phyloP scores from a whole-genome alignment of 176 grass and related monocot genomes.

The Oryza longistaminata region DNA sequence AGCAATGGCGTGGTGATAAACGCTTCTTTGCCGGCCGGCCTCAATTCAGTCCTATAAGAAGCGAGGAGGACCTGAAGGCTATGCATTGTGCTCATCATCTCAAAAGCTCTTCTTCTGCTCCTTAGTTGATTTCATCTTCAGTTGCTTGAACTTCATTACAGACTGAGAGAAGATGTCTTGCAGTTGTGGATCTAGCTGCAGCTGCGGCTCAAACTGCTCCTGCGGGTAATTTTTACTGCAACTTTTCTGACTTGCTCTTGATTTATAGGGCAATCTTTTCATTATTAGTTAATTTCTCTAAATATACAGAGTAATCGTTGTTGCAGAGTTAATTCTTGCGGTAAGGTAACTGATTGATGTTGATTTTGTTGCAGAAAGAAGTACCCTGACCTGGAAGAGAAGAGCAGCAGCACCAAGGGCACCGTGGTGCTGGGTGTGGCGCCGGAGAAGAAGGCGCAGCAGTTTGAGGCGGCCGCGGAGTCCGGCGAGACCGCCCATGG shows the following conservation, averaged over 20 bases:
- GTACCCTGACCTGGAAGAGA: conserved; percentile 52
- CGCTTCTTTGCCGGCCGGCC: background rate
- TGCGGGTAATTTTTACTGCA: conserved; percentile 15
- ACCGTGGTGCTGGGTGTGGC: conserved; percentile 26
- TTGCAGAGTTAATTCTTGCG: background rate
- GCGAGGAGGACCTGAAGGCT: background rate
- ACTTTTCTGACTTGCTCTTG: background rate
- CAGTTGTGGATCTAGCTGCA: conserved; percentile 46
- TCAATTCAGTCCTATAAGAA: conserved; percentile 19
- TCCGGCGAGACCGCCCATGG: conserved; percentile 29
- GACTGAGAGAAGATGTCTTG: conserved; percentile 36
- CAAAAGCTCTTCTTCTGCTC: background rate
- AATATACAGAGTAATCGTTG: background rate
- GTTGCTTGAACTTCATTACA: background rate
- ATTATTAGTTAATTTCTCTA: background rate
- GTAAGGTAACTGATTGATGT: background rate
- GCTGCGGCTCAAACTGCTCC: conserved; percentile 40
- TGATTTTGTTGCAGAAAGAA: conserved; percentile 44
- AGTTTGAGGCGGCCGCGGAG: conserved; percentile 31
- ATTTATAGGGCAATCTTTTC: background rate
- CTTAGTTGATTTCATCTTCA: background rate
- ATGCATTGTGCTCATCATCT: conserved; percentile 11
- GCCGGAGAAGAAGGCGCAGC: conserved; percentile 26
- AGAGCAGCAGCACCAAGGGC: conserved; percentile 26
- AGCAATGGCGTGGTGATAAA: background rate